Base-by-base conservation (phyloP, 1,284 basidiomycete species). In the Cutaneotrichosporon arboriforme region DNA sequence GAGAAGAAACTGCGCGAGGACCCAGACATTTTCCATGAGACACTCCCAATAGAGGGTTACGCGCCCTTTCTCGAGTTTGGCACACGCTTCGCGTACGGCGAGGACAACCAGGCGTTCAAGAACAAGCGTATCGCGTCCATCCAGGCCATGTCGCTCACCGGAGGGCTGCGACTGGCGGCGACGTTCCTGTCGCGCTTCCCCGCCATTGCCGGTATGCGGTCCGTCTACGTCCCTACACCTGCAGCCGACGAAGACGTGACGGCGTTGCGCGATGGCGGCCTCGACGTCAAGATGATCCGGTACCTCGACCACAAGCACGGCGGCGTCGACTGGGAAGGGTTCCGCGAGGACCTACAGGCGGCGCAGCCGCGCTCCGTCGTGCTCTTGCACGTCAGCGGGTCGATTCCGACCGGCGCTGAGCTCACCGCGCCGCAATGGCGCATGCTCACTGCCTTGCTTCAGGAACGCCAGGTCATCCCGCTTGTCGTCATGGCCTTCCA, bases 321-420 rank as follows among this genome's bases (percentile, higher is more conserved):
- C 62, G 86, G 85, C 3, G 82, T 98, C 41, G 90, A 94, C 70
- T 89, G 86, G 70, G 73, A 79, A 17, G 87, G 86, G 33, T 83
- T 96, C 73, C 77, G 86, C 46, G 77, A 77, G 26, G 77, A 87
- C 43, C 75, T 94, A 49, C 57, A 65, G 57, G 51, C 80, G 61
- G 79, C 75, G 21, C 86, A 88, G 3, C 54, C 61, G 0, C 75
- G 80, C 15, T 94, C 90, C 3, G 86, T 92, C 45, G 87, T 97
- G 73, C 77, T 98, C 59, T 74, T 98, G 41, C 90, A 96, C 68
- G 89, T 90, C 8, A 93, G 92, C 72, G 94, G 94, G 38, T 93
- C 94, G 73, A 93, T 94, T 68, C 94, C 94, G 4, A 97, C 93
- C 0, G 92, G 94, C 3, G 90, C 96, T 8, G 94, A 98, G 76